Evolutionary conservation across 257 asterid genomes (phyloP), one percentile per base, ranked within the genome.

Genomic region (Anisodus tanguticus): DNA sequence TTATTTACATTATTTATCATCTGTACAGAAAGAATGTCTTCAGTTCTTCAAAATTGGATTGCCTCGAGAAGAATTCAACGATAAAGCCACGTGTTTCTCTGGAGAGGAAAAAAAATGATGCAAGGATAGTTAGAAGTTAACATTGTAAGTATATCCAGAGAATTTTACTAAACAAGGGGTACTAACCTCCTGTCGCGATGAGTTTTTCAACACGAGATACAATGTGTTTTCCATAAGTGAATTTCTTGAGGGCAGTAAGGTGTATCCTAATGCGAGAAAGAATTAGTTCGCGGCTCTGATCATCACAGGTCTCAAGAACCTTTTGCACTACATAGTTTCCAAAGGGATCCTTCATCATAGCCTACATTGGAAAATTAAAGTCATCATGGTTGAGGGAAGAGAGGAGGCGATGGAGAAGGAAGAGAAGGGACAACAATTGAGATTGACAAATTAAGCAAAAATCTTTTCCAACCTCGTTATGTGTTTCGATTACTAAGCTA

Each of bases 321-420:
- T 93, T 95, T 86, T 94, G 98, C 54, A 93, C 98, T 3, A 95
- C 98, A 74, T 92, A 95, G 91, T 95, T 95, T 22, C 96, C 98
- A 41, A 93, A 93, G 35, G 94, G 98, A 83, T 95, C 98, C 89
- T 95, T 95, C 98, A 95, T 95, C 98, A 93, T 95, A 67, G 91
- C 97, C 98, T 95, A 92, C 80, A 83, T 53, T 13, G 11, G 6
- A 49, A n/a, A 74, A 22, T 47, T 5, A 0, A 19, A 47, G 0
- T 0, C 39, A 72, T 45, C 26, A 22, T 22, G 26, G 26, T 22
- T 22, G 26, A 67, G 51, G 22, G 22, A 67, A 6, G 74, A 67
- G 19, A 67, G 22, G 6, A 49, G 76, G 22, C 22, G 76, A 37
- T 35, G 74, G 3, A 6, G 37, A 66, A 66, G 22, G 22, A 67